Base-by-base conservation (phyloP, 1,139 yeast genomes). In the Kodamaea suecica region DNA sequence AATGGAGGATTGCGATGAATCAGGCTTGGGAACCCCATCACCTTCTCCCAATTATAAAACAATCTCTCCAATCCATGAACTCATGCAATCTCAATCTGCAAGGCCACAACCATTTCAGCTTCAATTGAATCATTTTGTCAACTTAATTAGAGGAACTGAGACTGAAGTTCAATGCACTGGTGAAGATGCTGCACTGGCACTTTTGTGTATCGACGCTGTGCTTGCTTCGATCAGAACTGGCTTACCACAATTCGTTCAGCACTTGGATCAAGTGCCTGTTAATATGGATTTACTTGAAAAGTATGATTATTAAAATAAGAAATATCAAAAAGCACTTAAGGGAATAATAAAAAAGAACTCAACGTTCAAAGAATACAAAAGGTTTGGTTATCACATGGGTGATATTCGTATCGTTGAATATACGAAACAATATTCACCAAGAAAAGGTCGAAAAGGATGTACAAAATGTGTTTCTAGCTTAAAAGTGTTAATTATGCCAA, bases 141-240 rank as follows among this genome's bases (percentile, higher is more conserved):
- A 63, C 35, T 49, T 66, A 40, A 50, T 66, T 19, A 54, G 46
- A 5, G 70, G 69, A 4, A 35, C 36, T 1, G 72, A 66, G 38
- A 39, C 48, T 1, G 57, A 45, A 13, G 55, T 58, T 21, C 62
- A 59, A 35, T 67, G 73, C 41, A 48, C 66, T 1, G 70, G 70
- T 2, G 63, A 59, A 30, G 73, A 66, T 45, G 73, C 72, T 4
- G 53, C 66, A 39, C 51, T 58, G 31, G 69, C 72, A 0, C 50
- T 67, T 31, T 52, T 66, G 33, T 63, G 70, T 41, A 63, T 67
- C 17, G 69, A 67, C 36, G 69, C 72, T 1, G 71, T 67, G 3
- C 38, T 59, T 35, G 50, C 54, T 31, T 61, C 68, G 5, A 57
- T 66, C 31, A 58, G 56, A 20, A 52, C 64, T 5, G 72, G 69